A percentile compares a stretch with the other conserved stretches of the same genome.
phyloP scores from a whole-genome alignment of 352 stramenopile genomes.

The Phytophthora pluvialis region DNA sequence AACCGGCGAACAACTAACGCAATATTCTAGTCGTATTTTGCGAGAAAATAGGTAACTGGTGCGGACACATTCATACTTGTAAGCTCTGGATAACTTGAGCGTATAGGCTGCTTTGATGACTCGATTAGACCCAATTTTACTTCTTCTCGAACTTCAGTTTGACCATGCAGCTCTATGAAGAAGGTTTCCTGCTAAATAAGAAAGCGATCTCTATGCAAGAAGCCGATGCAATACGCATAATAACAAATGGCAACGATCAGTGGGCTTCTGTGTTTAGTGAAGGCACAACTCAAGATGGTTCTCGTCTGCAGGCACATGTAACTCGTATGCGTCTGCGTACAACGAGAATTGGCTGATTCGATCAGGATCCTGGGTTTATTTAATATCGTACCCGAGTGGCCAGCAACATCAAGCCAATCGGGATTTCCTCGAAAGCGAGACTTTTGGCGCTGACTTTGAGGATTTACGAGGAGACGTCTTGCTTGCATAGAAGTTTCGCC shows the following conservation, averaged over 20 bases:
- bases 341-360: no score
- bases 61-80: no score
- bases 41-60: no score
- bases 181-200: background rate
- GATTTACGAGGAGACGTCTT: background rate
- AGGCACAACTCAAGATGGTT: background rate
- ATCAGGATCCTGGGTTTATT: no score
- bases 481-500: background rate
- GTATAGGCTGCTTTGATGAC: no score
- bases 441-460: background rate
- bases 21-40: no score
- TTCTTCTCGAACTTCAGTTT: no score
- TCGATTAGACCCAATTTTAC: no score
- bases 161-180: background rate
- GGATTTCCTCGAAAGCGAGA: background rate
- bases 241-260: background rate
- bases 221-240: background rate
- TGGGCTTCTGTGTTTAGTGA: background rate
- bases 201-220: background rate
- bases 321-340: background rate
- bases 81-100: no score
- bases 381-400: no score
- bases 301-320: no score
- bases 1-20: no score
- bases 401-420: background rate